Base-by-base conservation (phyloP, 2,329 filamentous ascomycete genomes). In the Microdochium paspali region DNA sequence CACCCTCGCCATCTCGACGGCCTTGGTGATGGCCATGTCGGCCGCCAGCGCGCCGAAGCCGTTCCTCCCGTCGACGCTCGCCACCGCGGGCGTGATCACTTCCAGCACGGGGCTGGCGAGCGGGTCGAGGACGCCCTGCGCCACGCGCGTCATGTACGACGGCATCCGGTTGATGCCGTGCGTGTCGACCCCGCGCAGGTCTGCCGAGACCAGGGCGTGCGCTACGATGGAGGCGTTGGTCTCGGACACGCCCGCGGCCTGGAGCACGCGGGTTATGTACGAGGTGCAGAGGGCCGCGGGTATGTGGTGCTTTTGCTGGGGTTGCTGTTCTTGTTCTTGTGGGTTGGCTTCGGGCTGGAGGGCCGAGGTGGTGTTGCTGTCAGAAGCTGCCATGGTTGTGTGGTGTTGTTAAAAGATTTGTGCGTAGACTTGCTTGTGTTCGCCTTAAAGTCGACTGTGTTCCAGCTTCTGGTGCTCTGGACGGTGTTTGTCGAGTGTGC, bases 81-180 rank as follows among this genome's bases (percentile, higher is more conserved):
- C 82, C 0, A 87, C 86, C 0, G 82, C 85, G 0, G 86, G 85
- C 0, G 87, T 90, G 44, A 81, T 64, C 52, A 84, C 73, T 0
- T 58, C 68, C 2, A 90, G 51, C 0, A 67, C 70, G 0, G 86
- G 86, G 3, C 68, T 61, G 1, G 82, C 82, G 10, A 60, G 62
- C 10, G 82, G 69, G 54, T 86, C 71, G 7, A 91, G 74, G 2
- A 86, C 83, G 2, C 82, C 81, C 58, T 83, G 74, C 2, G 84
- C 79, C 52, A 90, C 76, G 18, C 87, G 82, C 47, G 79, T 74
- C 69, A 90, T 79, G 68, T 91, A 91, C 0, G 82, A 87, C 1
- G 86, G 85, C 35, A 91, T 80, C 5, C 87, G 80, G 62, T 87
- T 88, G 61, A 86, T 80, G 50, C 83, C 87, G 61, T 91, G 87